Base-by-base conservation (phyloP, 305 asterid genomes). In the Fraxinus dipetala region DNA sequence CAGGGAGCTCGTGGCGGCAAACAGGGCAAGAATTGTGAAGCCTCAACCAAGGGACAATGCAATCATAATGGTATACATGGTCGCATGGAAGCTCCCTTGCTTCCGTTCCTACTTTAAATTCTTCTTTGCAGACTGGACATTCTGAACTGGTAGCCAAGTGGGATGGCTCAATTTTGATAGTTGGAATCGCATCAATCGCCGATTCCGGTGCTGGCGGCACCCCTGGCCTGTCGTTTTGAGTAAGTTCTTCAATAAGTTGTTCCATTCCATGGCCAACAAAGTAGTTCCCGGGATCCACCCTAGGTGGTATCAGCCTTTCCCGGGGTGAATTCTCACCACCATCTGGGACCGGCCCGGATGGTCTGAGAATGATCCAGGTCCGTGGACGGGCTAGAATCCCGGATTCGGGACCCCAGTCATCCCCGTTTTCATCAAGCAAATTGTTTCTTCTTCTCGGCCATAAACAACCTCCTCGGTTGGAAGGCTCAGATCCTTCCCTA, bases 11-110 rank as follows among this genome's bases (percentile, higher is more conserved):
- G 0, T 86, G 85, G 38, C 98, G 93, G 81, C 99, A 96, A 78
- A 96, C 97, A 0, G 98, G 99, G 82, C 99, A 96, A 7, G 98
- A 90, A 85, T 96, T 96, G 84, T 96, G 98, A 83, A 93, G 95
- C 92, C 95, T 90, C 81, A 96, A 89, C 99, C 99, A 94, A 3
- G 99, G 98, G 9, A 94, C 89, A 13, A 94, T 92, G 85, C 99
- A 96, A 35, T 96, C 97, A 0, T 91, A 90, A 80, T 96, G 98
- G 88, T 91, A 94, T 70, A 92, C 45, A 61, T 94, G 99, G 32
- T 88, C 90, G 86, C 99, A 96, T 0, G 98, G 97, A 45, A 96
- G 87, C 85, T 94, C 98, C 76, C 90, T 90, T 6, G 91, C 98
- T 84, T 92, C 95, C 59, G 77, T 84, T 5, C 95, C 99, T 2